Evolutionary conservation across 208 protist genomes (phyloP).

Genomic region (Entamoeba histolytica): DNA sequence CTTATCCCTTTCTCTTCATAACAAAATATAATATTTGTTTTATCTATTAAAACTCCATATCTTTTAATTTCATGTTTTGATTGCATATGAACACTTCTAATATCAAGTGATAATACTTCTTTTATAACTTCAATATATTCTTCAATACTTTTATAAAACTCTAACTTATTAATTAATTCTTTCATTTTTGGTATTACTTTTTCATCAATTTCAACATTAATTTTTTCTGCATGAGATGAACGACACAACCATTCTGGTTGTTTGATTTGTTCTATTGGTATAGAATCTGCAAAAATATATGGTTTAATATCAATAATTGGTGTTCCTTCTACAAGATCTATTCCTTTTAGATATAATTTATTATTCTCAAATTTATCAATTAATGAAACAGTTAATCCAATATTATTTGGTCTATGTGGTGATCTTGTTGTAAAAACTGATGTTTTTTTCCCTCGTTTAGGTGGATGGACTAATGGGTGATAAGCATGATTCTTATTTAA

Average conservation of each 20-base stretch:
- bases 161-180: neutral
- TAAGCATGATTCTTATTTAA: neutral
- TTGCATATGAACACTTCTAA: neutral
- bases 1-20: too few species aligned
- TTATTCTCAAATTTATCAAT: neutral
- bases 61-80: neutral
- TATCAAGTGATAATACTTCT: neutral
- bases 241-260: neutral
- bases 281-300: neutral
- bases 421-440: neutral
- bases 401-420: neutral
- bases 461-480: neutral
- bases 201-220: neutral
- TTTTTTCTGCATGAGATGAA: neutral
- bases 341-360: neutral
- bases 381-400: neutral
- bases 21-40: neutral
- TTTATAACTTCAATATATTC: neutral
- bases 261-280: neutral
- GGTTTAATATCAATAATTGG: neutral
- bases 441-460: neutral
- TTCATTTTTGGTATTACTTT: neutral
- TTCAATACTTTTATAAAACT: neutral
- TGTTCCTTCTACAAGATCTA: neutral
- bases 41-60: neutral